A percentile compares a stretch with the other conserved stretches of the same genome.
These are phyloP conservation scores for Solanum sparsipilum DNA, from an alignment of 257 asterid genomes.

Conservation along the genomic window DNA sequence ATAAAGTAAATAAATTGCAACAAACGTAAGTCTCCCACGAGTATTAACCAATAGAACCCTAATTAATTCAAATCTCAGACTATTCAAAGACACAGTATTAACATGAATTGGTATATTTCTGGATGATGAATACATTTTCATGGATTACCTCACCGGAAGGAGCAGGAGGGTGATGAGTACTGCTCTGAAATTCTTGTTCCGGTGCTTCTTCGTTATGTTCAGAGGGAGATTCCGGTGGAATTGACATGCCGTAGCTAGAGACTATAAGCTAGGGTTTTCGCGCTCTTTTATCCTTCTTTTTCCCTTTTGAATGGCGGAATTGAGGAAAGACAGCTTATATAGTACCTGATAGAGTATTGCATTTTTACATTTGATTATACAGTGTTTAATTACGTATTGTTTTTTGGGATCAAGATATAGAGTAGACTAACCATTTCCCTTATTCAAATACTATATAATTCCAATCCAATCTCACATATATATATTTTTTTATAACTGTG, in stretches of 20 bases:
- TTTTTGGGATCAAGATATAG: not conserved
- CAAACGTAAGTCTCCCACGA: not conserved
- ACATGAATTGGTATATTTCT: not conserved
- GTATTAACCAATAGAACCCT: not conserved
- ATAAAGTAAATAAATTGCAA: not conserved
- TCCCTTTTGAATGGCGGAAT: not conserved
- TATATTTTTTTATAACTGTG: not conserved
- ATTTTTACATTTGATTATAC: not conserved
- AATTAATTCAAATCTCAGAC: not conserved
- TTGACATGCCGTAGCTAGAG: slow-evolving; percentile 15
- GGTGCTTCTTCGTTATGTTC: slow-evolving; percentile 16
- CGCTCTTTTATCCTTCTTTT: not conserved
- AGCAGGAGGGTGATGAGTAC: slow-evolving; percentile 63
- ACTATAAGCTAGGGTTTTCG: not conserved
- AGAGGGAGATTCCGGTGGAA: slow-evolving; percentile 10
- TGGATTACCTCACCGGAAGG: slow-evolving; percentile 72
- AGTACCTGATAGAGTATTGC: not conserved
- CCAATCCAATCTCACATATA: not conserved
- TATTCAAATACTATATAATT: not conserved
- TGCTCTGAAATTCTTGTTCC: slow-evolving; percentile 17
- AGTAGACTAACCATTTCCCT: not conserved
- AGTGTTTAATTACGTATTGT: not conserved
- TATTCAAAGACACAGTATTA: not conserved
- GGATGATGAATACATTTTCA: not conserved
- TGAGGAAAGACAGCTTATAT: not conserved